Evolutionary conservation across 169 alveolate genomes (phyloP), one percentile per base, ranked within the genome.

Genomic region (Plasmodium blacklocki): DNA sequence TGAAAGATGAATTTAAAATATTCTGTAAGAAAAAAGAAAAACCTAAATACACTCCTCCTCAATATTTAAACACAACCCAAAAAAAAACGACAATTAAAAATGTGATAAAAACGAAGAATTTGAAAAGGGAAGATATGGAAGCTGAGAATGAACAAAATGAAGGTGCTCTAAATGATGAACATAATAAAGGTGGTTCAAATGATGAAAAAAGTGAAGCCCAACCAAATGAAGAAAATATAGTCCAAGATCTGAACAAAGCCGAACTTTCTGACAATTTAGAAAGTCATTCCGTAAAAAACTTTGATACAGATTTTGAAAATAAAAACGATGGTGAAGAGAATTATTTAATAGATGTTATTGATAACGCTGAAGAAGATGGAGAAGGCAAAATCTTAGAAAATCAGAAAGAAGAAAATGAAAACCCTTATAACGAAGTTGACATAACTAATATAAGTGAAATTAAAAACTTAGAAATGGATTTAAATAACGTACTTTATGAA

Each of bases 1-100:
- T 95, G 9, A 97, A 88, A 18, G 91, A 83, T 3, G 91, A 83
- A 39, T 83, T 68, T n/a, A 83, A 83, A 83, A 70, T 83, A 12
- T 83, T 68, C 45, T 67, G 29, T 5, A 71, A 83, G 26, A 83
- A 83, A 58, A 83, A 83, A 23, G 74, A 83, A 62, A 83, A 83
- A 62, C 8, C 21, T 39, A 71, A 68, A 19, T 83, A 83, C 23
- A 29, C 19, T 83, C 85, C 73, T 2, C 85, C 91, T 9, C 73
- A 70, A 32, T 7, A 73, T 50, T 59, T 83, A 59, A 83, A 68
- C 19, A 83, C 68, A 18, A 45, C 73, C 9, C 8, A 64, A 23
- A 83, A 83, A 23, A 83, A 83, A 56, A 83, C 29, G 15, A 47
- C 73, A 2, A 70, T 83, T 11, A 83, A 63, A 70, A 83, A 73